phyloP scores from a whole-genome alignment of 2,329 filamentous ascomycete genomes.

The Botryotinia convoluta region DNA sequence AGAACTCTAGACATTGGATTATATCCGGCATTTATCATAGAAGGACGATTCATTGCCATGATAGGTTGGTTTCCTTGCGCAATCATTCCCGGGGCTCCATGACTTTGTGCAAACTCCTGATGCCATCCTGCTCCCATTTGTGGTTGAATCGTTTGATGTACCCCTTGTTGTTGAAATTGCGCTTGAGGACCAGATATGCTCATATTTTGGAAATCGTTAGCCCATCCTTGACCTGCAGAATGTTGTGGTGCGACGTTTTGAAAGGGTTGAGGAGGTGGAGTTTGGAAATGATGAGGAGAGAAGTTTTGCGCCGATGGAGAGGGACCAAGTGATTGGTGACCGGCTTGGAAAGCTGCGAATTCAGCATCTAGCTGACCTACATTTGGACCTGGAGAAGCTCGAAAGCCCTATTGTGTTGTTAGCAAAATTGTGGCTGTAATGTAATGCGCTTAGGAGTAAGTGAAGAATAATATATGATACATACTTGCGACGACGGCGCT shows the following conservation, averaged over 20 bases:
- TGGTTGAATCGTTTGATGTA: constrained; percentile 27
- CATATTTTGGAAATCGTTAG: constrained; percentile 48
- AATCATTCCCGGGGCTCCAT: neutral
- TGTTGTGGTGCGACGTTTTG: constrained; percentile 25
- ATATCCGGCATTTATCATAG: neutral
- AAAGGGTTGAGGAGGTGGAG: constrained; percentile 25
- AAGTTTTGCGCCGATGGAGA: constrained; percentile 24
- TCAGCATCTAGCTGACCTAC: constrained; percentile 60
- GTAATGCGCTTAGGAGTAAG: neutral
- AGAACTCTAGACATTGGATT: constrained; percentile 21
- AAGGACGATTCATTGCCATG: constrained; percentile 20
- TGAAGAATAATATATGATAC: constrained; percentile 21
- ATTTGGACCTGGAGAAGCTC: constrained; percentile 53
- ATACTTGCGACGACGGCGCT: constrained; percentile 54
- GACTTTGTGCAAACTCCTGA: constrained; percentile 50
- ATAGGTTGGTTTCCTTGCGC: constrained; percentile 7
- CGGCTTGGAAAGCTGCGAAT: constrained; percentile 67
- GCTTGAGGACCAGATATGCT: constrained; percentile 39
- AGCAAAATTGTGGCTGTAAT: constrained; percentile 17
- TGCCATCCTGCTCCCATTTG: constrained; percentile 48
- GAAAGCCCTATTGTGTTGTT: constrained; percentile 53
- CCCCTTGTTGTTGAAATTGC: constrained; percentile 36
- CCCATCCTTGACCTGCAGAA: constrained; percentile 37
- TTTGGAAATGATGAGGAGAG: constrained; percentile 26
- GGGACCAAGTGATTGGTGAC: constrained; percentile 41